Base-by-base conservation (phyloP, 805 yeast species). In the Clavispora phyllophila region DNA sequence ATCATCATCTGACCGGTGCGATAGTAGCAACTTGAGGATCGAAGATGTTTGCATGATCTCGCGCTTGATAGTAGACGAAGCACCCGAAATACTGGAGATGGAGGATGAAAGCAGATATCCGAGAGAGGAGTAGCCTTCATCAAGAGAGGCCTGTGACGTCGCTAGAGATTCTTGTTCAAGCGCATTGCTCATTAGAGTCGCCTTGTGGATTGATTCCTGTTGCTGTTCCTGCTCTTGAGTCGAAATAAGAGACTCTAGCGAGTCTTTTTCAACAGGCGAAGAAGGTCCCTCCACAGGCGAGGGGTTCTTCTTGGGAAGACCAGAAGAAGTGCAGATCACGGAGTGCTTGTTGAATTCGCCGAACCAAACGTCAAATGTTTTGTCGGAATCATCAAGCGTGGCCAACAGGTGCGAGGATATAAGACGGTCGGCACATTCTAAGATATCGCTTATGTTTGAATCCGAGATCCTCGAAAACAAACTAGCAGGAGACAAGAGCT, bases 51-150 rank as follows among this genome's bases (percentile, higher is more conserved):
- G 46, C 17, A 54, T 46, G 17, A 66, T 42, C 27, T 59, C 57
- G 19, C 60, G 39, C 45, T 58, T 58, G 27, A 66, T 45, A 12
- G 63, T 48, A 3, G 66, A 49, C 1, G 70, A 54, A 1, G 63
- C 60, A 1, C 65, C 57, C 13, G 60, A 51, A 14, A 68, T 48
- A 25, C 65, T 65, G 8, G 62, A 47, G 13, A 57, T 29, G 9
- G 70, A 65, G 1, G 73, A 67, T 4, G 71, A 55, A n/a, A 65
- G 53, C 61, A 63, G 61, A 18, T 53, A 53, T 6, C 19, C 28
- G 3, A 27, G 9, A 26, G 53, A 47, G n/a, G 46, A 46, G 8
- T 47, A 49, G 18, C 40, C 46, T 9, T 51, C 60, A 15, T 55
- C 50, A 9, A 42, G 35, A 7, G 60, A 50, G 28, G 40, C 39